These are phyloP conservation scores for Nemania serpens DNA, from an alignment of 2,329 filamentous ascomycete genomes.

Conservation along the genomic window DNA sequence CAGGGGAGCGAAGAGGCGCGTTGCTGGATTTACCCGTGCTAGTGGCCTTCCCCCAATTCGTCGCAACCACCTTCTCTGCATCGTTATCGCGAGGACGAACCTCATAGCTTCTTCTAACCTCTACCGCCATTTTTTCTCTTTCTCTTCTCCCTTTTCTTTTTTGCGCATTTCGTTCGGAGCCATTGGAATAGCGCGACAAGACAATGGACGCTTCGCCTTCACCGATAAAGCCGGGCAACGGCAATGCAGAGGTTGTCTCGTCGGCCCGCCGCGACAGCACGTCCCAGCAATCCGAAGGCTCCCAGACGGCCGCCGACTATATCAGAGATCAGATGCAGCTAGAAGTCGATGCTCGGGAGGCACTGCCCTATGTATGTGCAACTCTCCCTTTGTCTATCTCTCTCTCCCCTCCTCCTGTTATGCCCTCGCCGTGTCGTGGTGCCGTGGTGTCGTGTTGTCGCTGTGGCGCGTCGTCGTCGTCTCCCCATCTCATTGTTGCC, in stretches of 20 bases:
- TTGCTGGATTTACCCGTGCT: too few species aligned
- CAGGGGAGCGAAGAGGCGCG: too few species aligned
- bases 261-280: constrained; percentile 60
- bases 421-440: neutral
- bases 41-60: too few species aligned
- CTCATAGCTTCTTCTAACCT: too few species aligned
- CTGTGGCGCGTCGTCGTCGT: neutral
- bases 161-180: too few species aligned
- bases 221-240: constrained; percentile 31
- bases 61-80: too few species aligned
- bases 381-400: too few species aligned
- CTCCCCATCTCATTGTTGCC: neutral
- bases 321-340: constrained; percentile 87
- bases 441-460: too few species aligned
- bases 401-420: too few species aligned
- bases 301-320: constrained; percentile 79
- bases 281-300: constrained; percentile 62
- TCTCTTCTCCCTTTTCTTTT: too few species aligned
- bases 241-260: constrained; percentile 23
- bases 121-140: too few species aligned
- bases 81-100: too few species aligned
- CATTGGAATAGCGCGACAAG: constrained; percentile 23
- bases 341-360: constrained; percentile 93
- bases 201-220: constrained; percentile 45
- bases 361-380: constrained; percentile 81